Base-by-base conservation (phyloP, 2,329 filamentous ascomycete genomes). In the Sporothrix humicola region DNA sequence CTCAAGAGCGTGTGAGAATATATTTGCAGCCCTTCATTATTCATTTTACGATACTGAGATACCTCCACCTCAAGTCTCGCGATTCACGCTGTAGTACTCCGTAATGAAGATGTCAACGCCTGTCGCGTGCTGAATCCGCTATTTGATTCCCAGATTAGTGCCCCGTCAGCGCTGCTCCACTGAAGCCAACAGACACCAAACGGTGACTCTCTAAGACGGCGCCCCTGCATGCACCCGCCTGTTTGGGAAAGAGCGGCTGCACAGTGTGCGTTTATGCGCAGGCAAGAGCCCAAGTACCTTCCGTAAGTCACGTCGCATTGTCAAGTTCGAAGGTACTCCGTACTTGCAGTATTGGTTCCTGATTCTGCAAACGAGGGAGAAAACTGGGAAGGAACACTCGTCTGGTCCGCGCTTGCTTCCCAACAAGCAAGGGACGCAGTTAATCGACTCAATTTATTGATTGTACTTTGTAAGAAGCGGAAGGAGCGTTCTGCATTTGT, bases 201-300 rank as follows among this genome's bases (percentile, higher is more conserved):
- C 42, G n/a, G 8, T n/a, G 59, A 65, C 59, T 65, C 59, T 65
- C 59, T n/a, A 23, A 44, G 59, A 46, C 37, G 59, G 17, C 0
- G 17, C 56, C 26, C 58, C 61, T 48, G 61, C 61, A 46, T 65
- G 59, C 59, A 46, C 9, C 58, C 59, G 37, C 59, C 59, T 23
- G 59, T 46, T 65, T 65, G 59, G 59, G 59, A 65, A 65, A 65
- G 37, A 65, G 59, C 59, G 59, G 61, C 61, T 48, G 42, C 61
- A 66, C 61, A 66, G 61, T 66, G 61, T 65, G 59, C 37, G 37
- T 65, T 65, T 46, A 44, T 65, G 59, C 59, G 59, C 17, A 37
- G 13, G 37, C 37, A 20, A 17, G 2, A 17, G 31, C 31, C 31
- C n/a, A 52, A 52, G 48, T 52, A 52, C 48, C 48, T 52, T 52